Evolutionary conservation across 2,329 filamentous ascomycete genomes (phyloP).

Genomic region (Alternaria arbusti): DNA sequence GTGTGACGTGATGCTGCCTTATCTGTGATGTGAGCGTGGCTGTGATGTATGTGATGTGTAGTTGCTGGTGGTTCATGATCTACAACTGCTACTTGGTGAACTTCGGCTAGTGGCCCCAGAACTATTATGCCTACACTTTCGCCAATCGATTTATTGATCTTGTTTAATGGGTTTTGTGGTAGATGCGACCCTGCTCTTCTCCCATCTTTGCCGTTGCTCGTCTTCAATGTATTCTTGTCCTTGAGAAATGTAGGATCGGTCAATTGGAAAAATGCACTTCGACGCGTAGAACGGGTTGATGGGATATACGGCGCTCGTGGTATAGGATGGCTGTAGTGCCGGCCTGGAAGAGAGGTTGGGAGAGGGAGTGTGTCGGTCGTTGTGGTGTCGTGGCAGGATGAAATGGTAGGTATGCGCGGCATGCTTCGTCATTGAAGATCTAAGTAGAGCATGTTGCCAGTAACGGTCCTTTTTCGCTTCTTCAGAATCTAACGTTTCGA

Average conservation of each 20-base stretch:
- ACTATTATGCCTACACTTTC: neutral
- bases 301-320: neutral
- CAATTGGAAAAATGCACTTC: neutral
- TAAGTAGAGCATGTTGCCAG: neutral
- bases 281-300: accelerated
- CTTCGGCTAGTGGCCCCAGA: neutral
- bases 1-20: neutral
- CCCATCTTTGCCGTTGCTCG: neutral
- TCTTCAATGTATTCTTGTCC: neutral
- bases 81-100: neutral
- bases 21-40: neutral
- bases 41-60: neutral
- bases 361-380: neutral
- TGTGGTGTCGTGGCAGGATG: neutral
- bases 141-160: neutral
- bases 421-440: neutral
- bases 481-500: neutral
- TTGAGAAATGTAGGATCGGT: neutral
- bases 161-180: neutral
- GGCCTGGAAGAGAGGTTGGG: neutral
- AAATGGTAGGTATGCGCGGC: neutral
- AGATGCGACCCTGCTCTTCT: neutral
- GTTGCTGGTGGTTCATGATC: neutral
- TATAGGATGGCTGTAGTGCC: neutral
- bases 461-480: neutral